Evolutionary conservation across 2,329 filamentous ascomycete species (phyloP), one percentile per base, ranked within the genome.

Genomic region (Aspergillus sp.): DNA sequence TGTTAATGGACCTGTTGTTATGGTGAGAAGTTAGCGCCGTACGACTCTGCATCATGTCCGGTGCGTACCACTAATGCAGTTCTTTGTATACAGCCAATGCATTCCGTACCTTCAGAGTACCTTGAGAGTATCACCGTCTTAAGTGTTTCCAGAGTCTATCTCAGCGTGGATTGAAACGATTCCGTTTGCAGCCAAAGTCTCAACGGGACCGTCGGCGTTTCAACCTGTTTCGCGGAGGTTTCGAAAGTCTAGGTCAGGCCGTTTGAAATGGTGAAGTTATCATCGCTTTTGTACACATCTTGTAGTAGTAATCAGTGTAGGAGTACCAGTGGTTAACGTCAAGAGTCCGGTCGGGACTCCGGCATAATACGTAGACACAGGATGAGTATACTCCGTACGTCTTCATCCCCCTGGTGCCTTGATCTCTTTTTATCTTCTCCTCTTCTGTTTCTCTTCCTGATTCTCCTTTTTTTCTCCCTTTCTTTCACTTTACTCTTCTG

Each of bases 401-500:
- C 25, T 27, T 27, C 25, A 12, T 30, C 9, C 25, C 37, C 37
- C 37, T 39, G 37, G 37, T 39, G 37, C 37, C 37, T 39, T 39
- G 15, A 39, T 39, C 10, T 30, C 41, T 30, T n/a, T 17, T 13
- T 43, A 23, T 25, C 22, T 27, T 25, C 23, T 30, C 41, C 9
- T 25, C 20, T 20, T 30, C 23, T 43, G 13, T 44, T 13, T 20
- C 44, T 30, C 47, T 43, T 54, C 55, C 53, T 53, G 55, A 54
- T 51, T 53, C 54, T 54, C 52, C 45, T 45, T 50, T 38, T 48
- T 49, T 46, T 48, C 44, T 45, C 42, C 41, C 44, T 50, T 54
- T 56, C 50, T 54, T 56, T 54, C 10, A 30, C 25, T 30, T 30
- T 30, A 30, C 10, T 30, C 25, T 12, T 30, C 25, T 12, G 9